These are phyloP conservation scores for Trametes coccinea DNA, from an alignment of 768 basidiomycete genomes.

Conservation along the genomic window DNA sequence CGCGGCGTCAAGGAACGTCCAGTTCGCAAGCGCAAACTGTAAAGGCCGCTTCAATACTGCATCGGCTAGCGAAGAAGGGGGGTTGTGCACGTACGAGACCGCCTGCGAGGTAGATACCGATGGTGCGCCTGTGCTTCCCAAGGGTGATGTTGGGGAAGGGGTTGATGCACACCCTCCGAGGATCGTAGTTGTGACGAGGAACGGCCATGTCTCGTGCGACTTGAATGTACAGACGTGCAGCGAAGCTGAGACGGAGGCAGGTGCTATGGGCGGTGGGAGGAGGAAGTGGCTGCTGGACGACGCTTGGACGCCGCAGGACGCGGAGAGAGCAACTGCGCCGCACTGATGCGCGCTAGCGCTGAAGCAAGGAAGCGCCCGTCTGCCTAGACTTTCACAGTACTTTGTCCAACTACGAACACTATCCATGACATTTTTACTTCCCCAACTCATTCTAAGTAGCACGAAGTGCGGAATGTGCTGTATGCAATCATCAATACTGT, in stretches of 20 bases:
- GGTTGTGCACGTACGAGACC: conserved; percentile 69
- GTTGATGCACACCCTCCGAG: conserved; percentile 83
- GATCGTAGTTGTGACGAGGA: conserved; percentile 78
- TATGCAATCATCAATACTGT: too few species aligned
- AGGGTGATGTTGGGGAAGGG: conserved; percentile 78
- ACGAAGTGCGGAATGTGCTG: too few species aligned
- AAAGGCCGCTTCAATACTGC: background rate
- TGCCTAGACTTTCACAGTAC: too few species aligned
- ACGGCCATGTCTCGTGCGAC: conserved; percentile 49
- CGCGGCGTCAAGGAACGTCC: conserved; percentile 93
- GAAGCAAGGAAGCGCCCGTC: background rate
- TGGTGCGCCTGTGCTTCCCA: conserved; percentile 74
- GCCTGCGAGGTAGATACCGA: conserved; percentile 90
- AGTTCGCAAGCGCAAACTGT: conserved; percentile 95
- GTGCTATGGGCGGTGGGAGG: background rate
- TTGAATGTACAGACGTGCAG: background rate
- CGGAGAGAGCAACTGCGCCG: background rate
- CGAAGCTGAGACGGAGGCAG: background rate
- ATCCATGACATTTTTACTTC: too few species aligned
- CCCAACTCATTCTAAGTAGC: too few species aligned
- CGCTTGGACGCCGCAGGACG: background rate
- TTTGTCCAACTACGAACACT: too few species aligned
- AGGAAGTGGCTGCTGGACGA: conserved; percentile 3
- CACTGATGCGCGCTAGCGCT: background rate
- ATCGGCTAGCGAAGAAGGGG: background rate